phyloP scores from a whole-genome alignment of 257 asterid genomes.

The Linaria vulgaris region DNA sequence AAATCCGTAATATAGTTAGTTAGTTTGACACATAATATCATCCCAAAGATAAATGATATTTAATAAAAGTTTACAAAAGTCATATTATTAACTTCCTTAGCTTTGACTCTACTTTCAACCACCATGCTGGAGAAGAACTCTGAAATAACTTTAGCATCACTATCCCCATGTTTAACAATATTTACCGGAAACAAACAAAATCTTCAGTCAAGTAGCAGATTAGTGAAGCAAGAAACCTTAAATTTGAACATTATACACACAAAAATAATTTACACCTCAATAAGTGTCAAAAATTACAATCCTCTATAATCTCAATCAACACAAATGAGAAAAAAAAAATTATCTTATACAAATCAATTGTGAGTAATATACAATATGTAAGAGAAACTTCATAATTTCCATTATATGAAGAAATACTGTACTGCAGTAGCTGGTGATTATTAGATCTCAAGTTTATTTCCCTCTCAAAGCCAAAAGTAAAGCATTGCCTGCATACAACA shows the following conservation, averaged over 20 bases:
- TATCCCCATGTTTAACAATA: no score
- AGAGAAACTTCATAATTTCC: neutral
- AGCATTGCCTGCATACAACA: constrained; percentile 59
- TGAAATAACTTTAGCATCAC: no score
- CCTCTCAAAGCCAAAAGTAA: constrained; percentile 59
- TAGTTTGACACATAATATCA: no score
- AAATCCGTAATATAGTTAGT: no score
- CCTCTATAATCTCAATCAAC: constrained; percentile 8
- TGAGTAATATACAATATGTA: neutral
- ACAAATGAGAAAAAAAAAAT: constrained; percentile 15
- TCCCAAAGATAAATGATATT: no score
- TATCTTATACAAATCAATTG: neutral
- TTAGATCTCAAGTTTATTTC: neutral
- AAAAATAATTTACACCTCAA: neutral
- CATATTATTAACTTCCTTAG: no score
- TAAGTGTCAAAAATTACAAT: constrained; percentile 16
- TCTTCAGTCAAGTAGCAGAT: no score
- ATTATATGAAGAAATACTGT: neutral
- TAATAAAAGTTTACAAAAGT: no score
- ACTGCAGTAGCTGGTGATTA: neutral
- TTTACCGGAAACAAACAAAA: neutral
- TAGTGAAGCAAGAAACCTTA: neutral
- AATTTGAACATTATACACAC: constrained; percentile 4
- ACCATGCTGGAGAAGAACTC: no score
- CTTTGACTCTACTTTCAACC: no score